A percentile compares a stretch with the other conserved stretches of the same genome.
Evolutionary conservation across 768 basidiomycete species (phyloP).

Genomic region (Tremella yokohamensis): DNA sequence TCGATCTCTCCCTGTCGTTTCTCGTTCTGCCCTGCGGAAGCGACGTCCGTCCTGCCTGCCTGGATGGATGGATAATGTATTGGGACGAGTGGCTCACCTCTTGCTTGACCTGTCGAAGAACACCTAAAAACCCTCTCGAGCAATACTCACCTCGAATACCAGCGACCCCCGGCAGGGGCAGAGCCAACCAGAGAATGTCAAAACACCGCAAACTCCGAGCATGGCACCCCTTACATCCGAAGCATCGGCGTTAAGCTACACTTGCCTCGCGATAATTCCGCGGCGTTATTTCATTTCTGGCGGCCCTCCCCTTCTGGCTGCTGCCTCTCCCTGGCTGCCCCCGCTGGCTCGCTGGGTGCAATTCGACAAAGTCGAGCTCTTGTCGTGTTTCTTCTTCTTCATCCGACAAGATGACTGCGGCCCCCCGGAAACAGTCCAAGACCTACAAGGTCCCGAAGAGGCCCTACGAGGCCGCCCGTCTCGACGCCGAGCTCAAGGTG

Average conservation of each 20-base stretch:
- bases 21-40: neutral
- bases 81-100: neutral
- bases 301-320: neutral
- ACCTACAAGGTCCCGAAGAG: conserved; percentile 97
- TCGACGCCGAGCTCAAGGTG: conserved; percentile 99
- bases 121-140: no score
- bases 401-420: conserved; percentile 42
- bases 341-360: neutral
- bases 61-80: neutral
- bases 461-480: conserved; percentile 93
- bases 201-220: no score
- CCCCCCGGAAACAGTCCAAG: conserved; percentile 51
- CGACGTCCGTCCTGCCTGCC: neutral
- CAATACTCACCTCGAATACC: no score
- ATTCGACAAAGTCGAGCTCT: no score
- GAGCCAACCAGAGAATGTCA: no score
- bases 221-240: neutral
- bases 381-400: conserved; percentile 2
- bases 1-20: neutral
- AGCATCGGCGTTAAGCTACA: conserved; percentile 8
- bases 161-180: no score
- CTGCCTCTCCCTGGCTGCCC: conserved; percentile 7
- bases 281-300: conserved; percentile 11
- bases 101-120: conserved; percentile 1
- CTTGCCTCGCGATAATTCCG: conserved; percentile 11